These are phyloP conservation scores for Hygrocybe coccinea DNA, from an alignment of 768 basidiomycete species.

Conservation along the genomic window DNA sequence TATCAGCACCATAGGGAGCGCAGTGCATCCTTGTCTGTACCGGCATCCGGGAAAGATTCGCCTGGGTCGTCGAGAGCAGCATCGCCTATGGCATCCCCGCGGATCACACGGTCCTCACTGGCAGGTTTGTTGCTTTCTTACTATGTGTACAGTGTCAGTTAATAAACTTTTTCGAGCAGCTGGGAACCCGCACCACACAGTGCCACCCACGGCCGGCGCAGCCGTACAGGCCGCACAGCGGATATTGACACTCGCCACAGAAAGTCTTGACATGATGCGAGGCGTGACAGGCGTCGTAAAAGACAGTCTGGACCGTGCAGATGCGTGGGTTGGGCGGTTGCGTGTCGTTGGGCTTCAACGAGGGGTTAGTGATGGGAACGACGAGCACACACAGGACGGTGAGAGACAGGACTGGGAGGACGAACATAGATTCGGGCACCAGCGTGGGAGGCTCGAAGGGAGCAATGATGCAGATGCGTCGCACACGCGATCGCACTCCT, in stretches of 20 bases:
- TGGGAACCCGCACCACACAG: conserved; percentile 14
- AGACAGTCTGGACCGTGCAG: conserved; percentile 82
- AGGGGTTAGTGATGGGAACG: conserved; percentile 15
- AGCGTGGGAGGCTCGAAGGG: not conserved
- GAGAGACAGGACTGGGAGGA: not conserved
- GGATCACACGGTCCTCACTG: conserved; percentile 8
- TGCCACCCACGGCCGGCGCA: conserved; percentile 38
- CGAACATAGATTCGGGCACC: not conserved
- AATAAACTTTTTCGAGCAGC: not conserved
- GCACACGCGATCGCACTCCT: not conserved
- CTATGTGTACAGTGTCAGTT: conserved; percentile 6
- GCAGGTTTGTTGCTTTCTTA: conserved; percentile 2
- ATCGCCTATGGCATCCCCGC: conserved; percentile 28
- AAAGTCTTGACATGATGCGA: conserved; percentile 90
- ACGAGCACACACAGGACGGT: not conserved
- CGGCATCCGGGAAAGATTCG: conserved; percentile 11
- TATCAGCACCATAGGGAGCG: conserved; percentile 23
- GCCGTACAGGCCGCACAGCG: conserved; percentile 74
- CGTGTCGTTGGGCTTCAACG: conserved; percentile 67
- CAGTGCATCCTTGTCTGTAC: conserved; percentile 16
- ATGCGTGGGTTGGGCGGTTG: conserved; percentile 84
- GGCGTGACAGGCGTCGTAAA: conserved; percentile 84
- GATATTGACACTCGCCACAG: conserved; percentile 78
- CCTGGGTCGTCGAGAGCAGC: conserved; percentile 33
- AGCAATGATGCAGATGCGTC: not conserved